Percentiles rank a stretch among this genome's conserved stretches.
phyloP scores from a whole-genome alignment of 768 basidiomycete genomes.

The Tremella fuciformis region DNA sequence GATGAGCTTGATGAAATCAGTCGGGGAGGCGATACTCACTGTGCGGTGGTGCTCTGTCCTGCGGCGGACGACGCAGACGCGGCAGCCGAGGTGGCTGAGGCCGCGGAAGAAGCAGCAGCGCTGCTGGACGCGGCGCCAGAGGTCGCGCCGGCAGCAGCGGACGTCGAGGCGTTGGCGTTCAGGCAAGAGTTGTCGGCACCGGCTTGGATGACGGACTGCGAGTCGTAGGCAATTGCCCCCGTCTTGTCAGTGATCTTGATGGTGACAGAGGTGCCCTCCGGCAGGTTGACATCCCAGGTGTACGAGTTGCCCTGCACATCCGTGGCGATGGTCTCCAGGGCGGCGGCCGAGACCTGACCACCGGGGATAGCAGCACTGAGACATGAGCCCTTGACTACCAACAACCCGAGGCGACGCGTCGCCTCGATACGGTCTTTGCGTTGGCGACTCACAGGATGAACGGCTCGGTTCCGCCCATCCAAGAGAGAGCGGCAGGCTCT shows the following conservation, averaged over 20 bases:
- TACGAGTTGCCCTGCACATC: slow-evolving; percentile 24
- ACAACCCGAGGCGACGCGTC: neutral
- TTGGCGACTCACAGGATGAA: slow-evolving; percentile 40
- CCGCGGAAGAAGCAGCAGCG: slow-evolving; percentile 7
- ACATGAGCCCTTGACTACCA: neutral
- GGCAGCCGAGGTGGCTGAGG: slow-evolving; percentile 15
- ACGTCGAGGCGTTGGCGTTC: slow-evolving; percentile 6
- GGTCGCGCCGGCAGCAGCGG: slow-evolving; percentile 12
- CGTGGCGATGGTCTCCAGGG: slow-evolving; percentile 16
- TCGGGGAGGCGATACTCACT: no score
- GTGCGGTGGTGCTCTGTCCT: neutral
- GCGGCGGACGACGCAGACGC: slow-evolving; percentile 3
- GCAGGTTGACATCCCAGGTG: slow-evolving; percentile 43
- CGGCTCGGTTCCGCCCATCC: slow-evolving; percentile 34
- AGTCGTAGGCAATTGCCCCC: slow-evolving; percentile 42
- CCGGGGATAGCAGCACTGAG: slow-evolving; percentile 53
- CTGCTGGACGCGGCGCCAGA: slow-evolving; percentile 9
- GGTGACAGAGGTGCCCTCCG: slow-evolving; percentile 29
- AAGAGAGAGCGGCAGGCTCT: slow-evolving; percentile 34
- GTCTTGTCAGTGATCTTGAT: slow-evolving; percentile 41
- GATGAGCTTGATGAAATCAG: neutral
- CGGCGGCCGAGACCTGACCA: slow-evolving; percentile 37
- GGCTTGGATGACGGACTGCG: slow-evolving; percentile 30
- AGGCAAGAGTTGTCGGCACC: slow-evolving; percentile 38
- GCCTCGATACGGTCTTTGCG: neutral